Evolutionary conservation across 306 rosid genomes (phyloP).

Genomic region (Prunus armeniaca): DNA sequence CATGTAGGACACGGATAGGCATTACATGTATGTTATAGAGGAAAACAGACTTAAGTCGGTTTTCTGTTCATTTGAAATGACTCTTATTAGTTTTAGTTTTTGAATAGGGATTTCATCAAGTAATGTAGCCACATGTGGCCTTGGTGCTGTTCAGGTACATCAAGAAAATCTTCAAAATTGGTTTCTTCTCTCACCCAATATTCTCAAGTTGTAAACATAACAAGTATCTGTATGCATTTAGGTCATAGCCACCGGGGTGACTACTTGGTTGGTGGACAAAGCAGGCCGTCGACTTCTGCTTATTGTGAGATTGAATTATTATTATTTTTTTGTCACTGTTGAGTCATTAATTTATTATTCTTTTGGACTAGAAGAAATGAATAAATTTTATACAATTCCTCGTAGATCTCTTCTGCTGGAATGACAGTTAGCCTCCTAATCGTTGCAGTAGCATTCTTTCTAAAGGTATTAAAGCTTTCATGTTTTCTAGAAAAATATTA

Average conservation of each 20-base stretch:
- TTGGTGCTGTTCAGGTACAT: constrained; percentile 91
- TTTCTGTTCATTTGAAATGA: constrained; percentile 10
- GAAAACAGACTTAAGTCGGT: background rate
- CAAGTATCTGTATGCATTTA: constrained; percentile 32
- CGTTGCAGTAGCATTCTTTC: constrained; percentile 67
- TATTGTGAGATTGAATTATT: constrained; percentile 51
- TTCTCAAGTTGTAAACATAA: constrained; percentile 30
- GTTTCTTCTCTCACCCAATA: constrained; percentile 9
- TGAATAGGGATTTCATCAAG: constrained; percentile 69
- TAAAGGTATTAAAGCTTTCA: constrained; percentile 53
- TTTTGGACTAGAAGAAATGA: constrained; percentile 11
- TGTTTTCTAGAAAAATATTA: background rate
- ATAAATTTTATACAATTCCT: constrained; percentile 18
- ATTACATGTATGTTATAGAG: background rate
- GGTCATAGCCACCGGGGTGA: constrained; percentile 79
- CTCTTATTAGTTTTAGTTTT: constrained; percentile 19
- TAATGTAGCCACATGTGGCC: constrained; percentile 71
- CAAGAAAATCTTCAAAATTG: constrained; percentile 7
- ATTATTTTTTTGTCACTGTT: constrained; percentile 4
- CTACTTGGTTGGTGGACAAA: constrained; percentile 83
- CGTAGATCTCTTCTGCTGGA: constrained; percentile 79
- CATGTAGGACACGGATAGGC: background rate
- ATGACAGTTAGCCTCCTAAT: constrained; percentile 70
- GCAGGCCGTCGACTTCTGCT: constrained; percentile 85
- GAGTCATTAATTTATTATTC: constrained; percentile 7